phyloP scores from a whole-genome alignment of 208 protist species.

The Crithidia fasciculata region DNA sequence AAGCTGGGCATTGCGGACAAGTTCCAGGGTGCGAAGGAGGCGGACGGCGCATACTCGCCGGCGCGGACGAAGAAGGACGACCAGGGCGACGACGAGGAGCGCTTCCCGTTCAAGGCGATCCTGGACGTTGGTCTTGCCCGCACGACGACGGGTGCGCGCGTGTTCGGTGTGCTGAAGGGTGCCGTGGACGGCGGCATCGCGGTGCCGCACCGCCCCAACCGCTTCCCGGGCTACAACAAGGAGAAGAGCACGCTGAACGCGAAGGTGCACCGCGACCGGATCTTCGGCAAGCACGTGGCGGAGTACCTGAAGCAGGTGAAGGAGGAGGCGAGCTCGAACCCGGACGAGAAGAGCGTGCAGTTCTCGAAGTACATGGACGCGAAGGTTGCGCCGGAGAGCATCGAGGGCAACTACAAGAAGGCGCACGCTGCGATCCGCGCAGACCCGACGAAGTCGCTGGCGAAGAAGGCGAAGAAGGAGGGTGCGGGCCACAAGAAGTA shows the following conservation, averaged over 20 bases:
- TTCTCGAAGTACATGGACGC: slow-evolving; percentile 96
- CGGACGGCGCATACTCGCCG: slow-evolving; percentile 84
- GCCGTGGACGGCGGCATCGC: slow-evolving; percentile 98
- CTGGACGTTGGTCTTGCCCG: slow-evolving; percentile 97
- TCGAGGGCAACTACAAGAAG: slow-evolving; percentile 96
- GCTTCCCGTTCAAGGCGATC: slow-evolving; percentile 96
- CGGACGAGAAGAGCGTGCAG: slow-evolving; percentile 92
- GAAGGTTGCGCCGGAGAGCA: slow-evolving; percentile 89
- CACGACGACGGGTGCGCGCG: slow-evolving; percentile 96
- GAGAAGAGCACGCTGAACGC: slow-evolving; percentile 91
- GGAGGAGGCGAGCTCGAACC: slow-evolving; percentile 91
- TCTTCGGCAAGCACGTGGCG: slow-evolving; percentile 98
- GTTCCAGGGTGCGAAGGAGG: slow-evolving; percentile 95
- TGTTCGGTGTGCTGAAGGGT: slow-evolving; percentile 96
- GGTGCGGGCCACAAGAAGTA: slow-evolving; percentile 47
- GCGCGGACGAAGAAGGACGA: slow-evolving; percentile 80
- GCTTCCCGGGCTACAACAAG: slow-evolving; percentile 96
- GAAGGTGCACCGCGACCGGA: slow-evolving; percentile 94
- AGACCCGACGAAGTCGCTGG: slow-evolving; percentile 84
- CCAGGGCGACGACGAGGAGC: slow-evolving; percentile 83
- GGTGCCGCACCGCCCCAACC: slow-evolving; percentile 96
- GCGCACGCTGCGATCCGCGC: slow-evolving; percentile 94
- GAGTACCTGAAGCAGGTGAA: slow-evolving; percentile 98
- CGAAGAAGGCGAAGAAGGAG: slow-evolving; percentile 70
- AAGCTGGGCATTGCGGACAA: slow-evolving; percentile 95